phyloP scores from a whole-genome alignment of 169 alveolate genomes.

The Babesia bigemina region DNA sequence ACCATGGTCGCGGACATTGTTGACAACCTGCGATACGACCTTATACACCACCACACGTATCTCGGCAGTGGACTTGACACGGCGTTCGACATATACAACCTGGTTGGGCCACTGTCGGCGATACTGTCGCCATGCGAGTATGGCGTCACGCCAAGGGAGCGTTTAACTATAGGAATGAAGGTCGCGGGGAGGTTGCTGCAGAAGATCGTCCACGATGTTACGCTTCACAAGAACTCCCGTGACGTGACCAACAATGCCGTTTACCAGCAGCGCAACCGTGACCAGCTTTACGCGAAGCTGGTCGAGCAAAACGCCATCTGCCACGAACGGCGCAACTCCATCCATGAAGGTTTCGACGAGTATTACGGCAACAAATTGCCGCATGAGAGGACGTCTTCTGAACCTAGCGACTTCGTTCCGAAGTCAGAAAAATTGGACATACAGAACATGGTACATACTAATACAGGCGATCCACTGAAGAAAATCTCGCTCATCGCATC shows the following conservation, averaged over 20 bases:
- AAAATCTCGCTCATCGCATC: conserved; percentile 49
- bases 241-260: conserved; percentile 14
- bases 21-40: conserved; percentile 83
- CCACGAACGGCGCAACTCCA: background rate
- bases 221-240: conserved; percentile 52
- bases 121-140: conserved; percentile 81
- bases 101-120: conserved; percentile 72
- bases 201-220: conserved; percentile 81
- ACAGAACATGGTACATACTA: background rate
- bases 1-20: conserved; percentile 83
- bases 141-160: conserved; percentile 80
- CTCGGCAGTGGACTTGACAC: conserved; percentile 75
- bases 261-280: conserved; percentile 52
- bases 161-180: conserved; percentile 77
- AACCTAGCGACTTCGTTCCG: background rate
- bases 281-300: conserved; percentile 39
- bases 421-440: background rate
- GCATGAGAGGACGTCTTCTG: background rate
- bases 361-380: background rate
- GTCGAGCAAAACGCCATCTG: conserved; percentile 26
- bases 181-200: conserved; percentile 79
- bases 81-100: conserved; percentile 73
- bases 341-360: background rate
- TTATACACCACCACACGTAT: conserved; percentile 82
- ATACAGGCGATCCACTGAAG: background rate